phyloP scores from a whole-genome alignment of 2,329 filamentous ascomycete genomes.

The Talaromyces sp. region DNA sequence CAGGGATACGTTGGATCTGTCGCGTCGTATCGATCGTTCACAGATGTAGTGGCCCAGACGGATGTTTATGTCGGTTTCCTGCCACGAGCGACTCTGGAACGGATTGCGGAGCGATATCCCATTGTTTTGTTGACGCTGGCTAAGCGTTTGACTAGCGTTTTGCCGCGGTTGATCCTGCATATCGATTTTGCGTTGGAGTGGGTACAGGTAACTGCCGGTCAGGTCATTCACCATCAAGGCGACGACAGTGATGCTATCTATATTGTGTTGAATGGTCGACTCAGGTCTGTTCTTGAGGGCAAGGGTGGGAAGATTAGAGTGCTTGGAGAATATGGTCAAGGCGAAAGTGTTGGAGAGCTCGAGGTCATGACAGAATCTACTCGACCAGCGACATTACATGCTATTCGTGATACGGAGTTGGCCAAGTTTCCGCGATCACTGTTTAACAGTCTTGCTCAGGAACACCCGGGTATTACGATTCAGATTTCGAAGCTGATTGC shows the following conservation, averaged over 20 bases:
- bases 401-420: conserved; percentile 92
- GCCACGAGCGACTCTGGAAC: conserved; percentile 77
- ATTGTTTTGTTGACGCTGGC: conserved; percentile 93
- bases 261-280: conserved; percentile 88
- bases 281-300: conserved; percentile 78
- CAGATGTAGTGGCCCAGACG: conserved; percentile 94
- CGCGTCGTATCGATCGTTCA: conserved; percentile 92
- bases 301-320: conserved; percentile 79
- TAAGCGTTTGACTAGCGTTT: conserved; percentile 82
- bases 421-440: conserved; percentile 93
- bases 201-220: conserved; percentile 92
- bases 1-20: conserved; percentile 93
- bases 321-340: conserved; percentile 89
- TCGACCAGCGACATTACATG: conserved; percentile 86
- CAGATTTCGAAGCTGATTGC: conserved; percentile 99
- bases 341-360: conserved; percentile 93
- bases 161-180: conserved; percentile 86
- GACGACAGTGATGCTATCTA: conserved; percentile 99
- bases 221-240: conserved; percentile 88
- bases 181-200: conserved; percentile 98
- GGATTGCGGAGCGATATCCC: conserved; percentile 88
- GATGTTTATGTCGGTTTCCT: conserved; percentile 97
- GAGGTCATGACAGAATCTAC: conserved; percentile 94
- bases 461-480: conserved; percentile 97
- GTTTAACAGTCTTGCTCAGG: conserved; percentile 95